A percentile compares a stretch with the other conserved stretches of the same genome.
Evolutionary conservation across 352 stramenopile species (phyloP).

Genomic region (Pythium diclinum): DNA sequence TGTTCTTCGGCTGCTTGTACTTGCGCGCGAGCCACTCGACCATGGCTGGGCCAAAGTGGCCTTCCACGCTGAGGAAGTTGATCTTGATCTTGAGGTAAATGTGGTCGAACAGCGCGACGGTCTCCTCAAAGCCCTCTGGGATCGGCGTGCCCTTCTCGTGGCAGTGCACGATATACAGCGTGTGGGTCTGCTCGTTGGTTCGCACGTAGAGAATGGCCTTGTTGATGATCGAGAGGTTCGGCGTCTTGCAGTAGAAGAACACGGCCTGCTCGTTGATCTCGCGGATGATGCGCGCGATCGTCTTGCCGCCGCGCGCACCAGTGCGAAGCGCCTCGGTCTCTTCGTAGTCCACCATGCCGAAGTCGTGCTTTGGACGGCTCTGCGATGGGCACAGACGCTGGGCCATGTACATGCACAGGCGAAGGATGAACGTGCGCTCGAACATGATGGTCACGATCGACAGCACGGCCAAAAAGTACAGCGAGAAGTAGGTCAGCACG

Average conservation of each 20-base stretch:
- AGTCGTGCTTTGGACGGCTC: constrained; percentile 23
- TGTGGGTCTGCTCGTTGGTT: constrained; percentile 91
- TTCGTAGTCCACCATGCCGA: constrained; percentile 33
- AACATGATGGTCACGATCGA: constrained; percentile 88
- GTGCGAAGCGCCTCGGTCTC: constrained; percentile 64
- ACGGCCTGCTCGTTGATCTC: constrained; percentile 89
- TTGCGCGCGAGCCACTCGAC: constrained; percentile 91
- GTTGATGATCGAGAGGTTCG: constrained; percentile 93
- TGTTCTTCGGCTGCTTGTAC: constrained; percentile 91
- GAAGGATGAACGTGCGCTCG: constrained; percentile 83
- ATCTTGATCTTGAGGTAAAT: constrained; percentile 96
- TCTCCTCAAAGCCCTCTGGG: constrained; percentile 78
- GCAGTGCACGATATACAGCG: constrained; percentile 91
- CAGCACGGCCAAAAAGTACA: constrained; percentile 85
- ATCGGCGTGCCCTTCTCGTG: constrained; percentile 55
- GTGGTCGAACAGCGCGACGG: constrained; percentile 88
- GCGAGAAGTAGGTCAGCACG: constrained; percentile 86
- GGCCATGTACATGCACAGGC: constrained; percentile 77
- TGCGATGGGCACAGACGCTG: constrained; percentile 75
- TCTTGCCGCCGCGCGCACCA: constrained; percentile 77
- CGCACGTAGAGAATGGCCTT: constrained; percentile 95
- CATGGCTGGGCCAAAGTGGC: constrained; percentile 81
- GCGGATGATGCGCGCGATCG: constrained; percentile 79
- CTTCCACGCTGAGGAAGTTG: constrained; percentile 89
- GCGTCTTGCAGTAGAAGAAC: constrained; percentile 93